Base-by-base conservation (phyloP, 345 rosid species). In the Cardamine occulta region DNA sequence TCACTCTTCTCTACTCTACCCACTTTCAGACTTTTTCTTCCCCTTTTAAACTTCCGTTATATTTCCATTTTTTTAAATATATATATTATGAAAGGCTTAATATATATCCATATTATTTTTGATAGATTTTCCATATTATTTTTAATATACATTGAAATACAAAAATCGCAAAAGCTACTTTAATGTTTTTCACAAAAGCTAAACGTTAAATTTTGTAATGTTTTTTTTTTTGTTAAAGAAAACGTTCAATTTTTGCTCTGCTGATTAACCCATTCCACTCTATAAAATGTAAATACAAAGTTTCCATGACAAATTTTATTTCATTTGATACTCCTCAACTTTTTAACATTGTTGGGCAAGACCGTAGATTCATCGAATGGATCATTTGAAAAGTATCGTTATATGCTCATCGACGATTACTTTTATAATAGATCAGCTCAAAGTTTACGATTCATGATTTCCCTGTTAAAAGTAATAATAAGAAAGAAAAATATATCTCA, bases 1-100 rank as follows among this genome's bases (percentile, higher is more conserved):
- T 45, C 71, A 70, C 68, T 37, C 37, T 68, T 57, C 52, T 45
- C 40, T 47, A 34, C 32, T 67, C 74, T 51, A 39, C 44, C 78
- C 45, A 56, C 66, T 39, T 67, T 59, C 74, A 31, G 61, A 47
- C 62, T 39, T 37, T 59, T 39, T 26, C 10, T 66, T n/a, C 53
- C 18, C 44, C 19, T 61, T 49, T 58, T 37, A 35, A 26, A 35
- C 17, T 42, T 40, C 32, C 21, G 0, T 37, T 35, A 65, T 58
- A 11, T 74, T 73, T 63, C 7, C 11, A 15, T 7, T 19, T 54
- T 55, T 29, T 40, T 26, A 4, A 6, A 31, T 31, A 31, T 31
- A 31, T 31, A 28, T 24, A 24, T n/a, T n/a, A n/a, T n/a, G n/a
- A n/a, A n/a, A n/a, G n/a, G n/a, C n/a, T n/a, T n/a, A n/a, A n/a